Base-by-base conservation (phyloP, 2,329 filamentous ascomycete genomes). In the Fusarium phyllophilum region DNA sequence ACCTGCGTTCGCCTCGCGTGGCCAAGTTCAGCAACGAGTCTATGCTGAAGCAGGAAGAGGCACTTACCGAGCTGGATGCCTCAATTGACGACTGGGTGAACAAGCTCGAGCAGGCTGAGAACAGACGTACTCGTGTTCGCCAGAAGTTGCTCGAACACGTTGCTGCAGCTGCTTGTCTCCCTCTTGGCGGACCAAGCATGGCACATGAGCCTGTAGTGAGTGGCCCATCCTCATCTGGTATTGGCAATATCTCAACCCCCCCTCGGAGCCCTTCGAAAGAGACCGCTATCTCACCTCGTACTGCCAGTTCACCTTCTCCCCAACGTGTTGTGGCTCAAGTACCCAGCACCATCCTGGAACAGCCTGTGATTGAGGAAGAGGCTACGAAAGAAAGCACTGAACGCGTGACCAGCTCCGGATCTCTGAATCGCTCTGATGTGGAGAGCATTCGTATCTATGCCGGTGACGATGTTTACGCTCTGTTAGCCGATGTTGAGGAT, bases 131-230 rank as follows among this genome's bases (percentile, higher is more conserved):
- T 22, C 88, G 92, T 12, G 90, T 96, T 49, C 89, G 93, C 42
- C 93, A 95, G 80, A 96, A 95, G 85, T 85, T 96, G 18, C 87
- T 96, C 8, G 93, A 96, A 82, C 93, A 96, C 78, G 91, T 95
- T 59, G 93, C 93, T 52, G 93, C 92, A 22, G 92, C 93, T 6
- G 84, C 89, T 58, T 89, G 89, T 12, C 84, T 92, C 18, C 81
- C 84, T 26, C 42, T 73, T 18, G 57, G 54, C 38, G 69, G 75
- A 59, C 66, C 75, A 46, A 75, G 80, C 26, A 74, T 82, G 22
- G 73, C 80, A 14, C 83, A 80, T 67, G 84, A 86, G 71, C 82
- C 81, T 52, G 83, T 81, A 55, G 83, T 84, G 78, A 84, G 83
- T 29, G 78, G 84, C 18, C 46, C 62, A 8, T 81, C 83, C 41